Evolutionary conservation across 495 filamentous ascomycete species (phyloP), one percentile per base, ranked within the genome.

Genomic region (Aspergillus carlsbadensis): DNA sequence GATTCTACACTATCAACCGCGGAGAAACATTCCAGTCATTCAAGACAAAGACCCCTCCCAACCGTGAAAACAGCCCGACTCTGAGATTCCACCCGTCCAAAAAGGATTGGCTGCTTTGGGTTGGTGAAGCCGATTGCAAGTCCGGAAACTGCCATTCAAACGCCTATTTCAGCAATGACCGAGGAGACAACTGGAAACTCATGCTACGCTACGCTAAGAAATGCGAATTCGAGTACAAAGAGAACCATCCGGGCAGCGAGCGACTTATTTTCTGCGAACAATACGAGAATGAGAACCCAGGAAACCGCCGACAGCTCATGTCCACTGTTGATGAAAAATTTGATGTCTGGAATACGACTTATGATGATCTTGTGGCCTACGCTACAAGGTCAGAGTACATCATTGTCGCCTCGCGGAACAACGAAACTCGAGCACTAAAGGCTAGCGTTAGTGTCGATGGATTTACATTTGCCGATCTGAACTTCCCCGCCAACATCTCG

Each of bases 381-480:
- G 92, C 91, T 5, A 95, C 86, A 22, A 96, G 95, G 91, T 83
- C 87, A 20, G 93, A 97, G 61, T 99, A 94, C 72, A 90, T 98
- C 64, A 82, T 99, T 40, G 91, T 96, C 33, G 94, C 94, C 2
- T 83, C 84, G 31, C 81, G 84, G 63, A 72, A 80, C 52, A 79
- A 87, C 22, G 67, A 76, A 89, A 24, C 78, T 82, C 47, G 78
- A 86, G 87, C 81, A 13, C 71, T 98, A 61, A 85, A 87, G 54
- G 88, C 89, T 33, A 85, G 87, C 59, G 83, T 90, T 41, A 96
- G 90, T 65, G 72, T 96, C 14, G 90, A 98, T 66, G 94, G 91
- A 26, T 76, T 74, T 53, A 81, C 70, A 17, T 98, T 94, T 65
- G 93, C 94, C 0, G 80, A 88, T 22, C 92, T 90, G 5, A 78